Percentiles rank a stretch among this genome's conserved stretches.
phyloP scores from a whole-genome alignment of 2,329 filamentous ascomycete species.

The Beauveria sp. region DNA sequence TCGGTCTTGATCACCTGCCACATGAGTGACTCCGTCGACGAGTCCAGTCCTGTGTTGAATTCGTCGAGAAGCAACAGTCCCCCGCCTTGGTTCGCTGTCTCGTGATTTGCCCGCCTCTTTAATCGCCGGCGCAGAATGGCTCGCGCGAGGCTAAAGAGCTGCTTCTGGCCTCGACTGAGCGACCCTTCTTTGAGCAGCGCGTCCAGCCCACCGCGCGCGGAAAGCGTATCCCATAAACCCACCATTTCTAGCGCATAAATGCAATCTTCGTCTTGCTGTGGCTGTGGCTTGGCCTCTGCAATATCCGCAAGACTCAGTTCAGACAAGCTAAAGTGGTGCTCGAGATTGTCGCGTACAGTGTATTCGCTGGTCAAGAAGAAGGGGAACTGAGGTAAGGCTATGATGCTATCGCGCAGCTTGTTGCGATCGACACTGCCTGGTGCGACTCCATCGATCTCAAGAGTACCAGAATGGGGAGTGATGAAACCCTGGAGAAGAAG shows the following conservation, averaged over 20 bases:
- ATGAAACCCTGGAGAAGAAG: slow-evolving; percentile 2
- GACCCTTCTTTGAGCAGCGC: slow-evolving; percentile 3
- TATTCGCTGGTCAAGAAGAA: slow-evolving; percentile 3
- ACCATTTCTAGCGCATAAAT: slow-evolving; percentile 5
- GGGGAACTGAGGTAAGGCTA: not conserved
- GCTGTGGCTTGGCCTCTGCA: not conserved
- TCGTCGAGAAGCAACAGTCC: slow-evolving; percentile 3
- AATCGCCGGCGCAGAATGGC: slow-evolving; percentile 7
- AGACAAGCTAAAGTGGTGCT: not conserved
- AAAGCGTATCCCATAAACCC: not conserved
- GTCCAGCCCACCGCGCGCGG: slow-evolving; percentile 1
- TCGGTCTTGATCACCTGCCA: slow-evolving; percentile 19
- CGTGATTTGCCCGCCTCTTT: not conserved
- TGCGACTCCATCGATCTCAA: not conserved
- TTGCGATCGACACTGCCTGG: not conserved
- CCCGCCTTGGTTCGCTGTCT: not conserved
- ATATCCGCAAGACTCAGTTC: not conserved
- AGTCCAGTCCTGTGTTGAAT: slow-evolving; percentile 23
- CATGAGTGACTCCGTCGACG: slow-evolving; percentile 20
- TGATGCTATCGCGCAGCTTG: not conserved
- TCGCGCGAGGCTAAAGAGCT: slow-evolving; percentile 11
- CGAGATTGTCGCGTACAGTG: slow-evolving; percentile 5
- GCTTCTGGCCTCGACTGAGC: slow-evolving; percentile 12
- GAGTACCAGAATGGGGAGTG: not conserved
- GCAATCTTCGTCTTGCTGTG: not conserved